These are phyloP conservation scores for Groenewaldozyma auringiensis DNA, from an alignment of 1,139 yeast genomes.

Conservation along the genomic window DNA sequence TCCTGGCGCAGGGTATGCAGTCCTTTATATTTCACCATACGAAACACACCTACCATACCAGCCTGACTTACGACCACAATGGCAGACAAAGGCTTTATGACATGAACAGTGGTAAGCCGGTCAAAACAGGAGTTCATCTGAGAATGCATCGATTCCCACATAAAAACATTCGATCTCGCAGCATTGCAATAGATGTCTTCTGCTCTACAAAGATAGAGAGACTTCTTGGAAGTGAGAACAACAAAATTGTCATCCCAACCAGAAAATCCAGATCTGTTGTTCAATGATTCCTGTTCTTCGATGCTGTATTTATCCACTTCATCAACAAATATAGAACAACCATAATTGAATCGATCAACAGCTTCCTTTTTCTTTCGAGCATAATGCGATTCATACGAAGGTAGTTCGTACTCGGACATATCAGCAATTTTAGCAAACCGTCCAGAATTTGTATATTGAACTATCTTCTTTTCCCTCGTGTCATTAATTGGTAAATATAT, in stretches of 20 bases:
- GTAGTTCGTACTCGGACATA: no score
- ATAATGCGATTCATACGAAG: no score
- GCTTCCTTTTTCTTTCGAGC: no score
- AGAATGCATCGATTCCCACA: conserved; percentile 28
- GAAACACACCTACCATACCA: conserved; percentile 50
- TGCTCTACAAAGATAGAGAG: conserved; percentile 37
- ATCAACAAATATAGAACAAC: no score
- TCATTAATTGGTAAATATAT: conserved; percentile 14
- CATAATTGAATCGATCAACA: no score
- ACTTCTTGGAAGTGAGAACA: conserved; percentile 32
- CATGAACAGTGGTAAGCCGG: conserved; percentile 44
- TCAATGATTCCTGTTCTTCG: conserved; percentile 30
- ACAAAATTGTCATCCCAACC: conserved; percentile 39
- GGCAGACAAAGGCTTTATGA: conserved; percentile 50
- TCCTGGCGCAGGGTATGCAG: conserved; percentile 57
- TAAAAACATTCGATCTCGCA: conserved; percentile 42
- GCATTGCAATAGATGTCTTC: conserved; percentile 47
- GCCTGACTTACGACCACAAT: conserved; percentile 50
- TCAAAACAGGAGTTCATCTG: conserved; percentile 40
- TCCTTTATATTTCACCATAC: conserved; percentile 52
- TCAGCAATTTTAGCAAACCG: no score
- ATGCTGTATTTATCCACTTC: no score
- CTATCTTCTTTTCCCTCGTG: conserved; percentile 11
- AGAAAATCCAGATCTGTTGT: no score
- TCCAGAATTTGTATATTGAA: no score